These are phyloP conservation scores for Penicillium riverlandense DNA, from an alignment of 495 filamentous ascomycete genomes.

Conservation along the genomic window DNA sequence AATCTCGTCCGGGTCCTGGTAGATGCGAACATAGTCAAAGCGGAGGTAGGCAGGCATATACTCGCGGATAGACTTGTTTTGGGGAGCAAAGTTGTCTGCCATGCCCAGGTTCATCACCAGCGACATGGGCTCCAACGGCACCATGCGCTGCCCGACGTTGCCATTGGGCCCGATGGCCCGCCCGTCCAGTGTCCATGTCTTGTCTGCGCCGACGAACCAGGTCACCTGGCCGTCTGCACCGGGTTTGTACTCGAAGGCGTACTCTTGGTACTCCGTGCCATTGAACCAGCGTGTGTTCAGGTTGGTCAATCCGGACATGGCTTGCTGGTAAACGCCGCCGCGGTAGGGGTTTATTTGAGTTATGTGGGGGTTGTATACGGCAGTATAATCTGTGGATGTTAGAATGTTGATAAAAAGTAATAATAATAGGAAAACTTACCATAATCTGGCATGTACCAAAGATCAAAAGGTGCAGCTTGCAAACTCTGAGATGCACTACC, in stretches of 20 bases:
- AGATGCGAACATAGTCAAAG: conserved; percentile 70
- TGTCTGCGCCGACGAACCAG: conserved; percentile 61
- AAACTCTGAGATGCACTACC: conserved; percentile 65
- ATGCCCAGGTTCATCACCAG: conserved; percentile 70
- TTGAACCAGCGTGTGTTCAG: conserved; percentile 76
- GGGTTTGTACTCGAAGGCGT: conserved; percentile 66
- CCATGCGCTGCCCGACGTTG: conserved; percentile 62
- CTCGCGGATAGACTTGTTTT: conserved; percentile 47
- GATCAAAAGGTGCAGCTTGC: conserved; percentile 70
- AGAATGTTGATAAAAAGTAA: not conserved
- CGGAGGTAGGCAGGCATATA: conserved; percentile 63
- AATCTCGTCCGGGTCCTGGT: conserved; percentile 53
- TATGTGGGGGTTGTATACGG: conserved; percentile 52
- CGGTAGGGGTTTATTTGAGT: conserved; percentile 59
- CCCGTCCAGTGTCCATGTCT: conserved; percentile 61
- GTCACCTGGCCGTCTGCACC: conserved; percentile 53
- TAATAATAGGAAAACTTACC: conserved; percentile 23
- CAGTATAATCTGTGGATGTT: conserved; percentile 42
- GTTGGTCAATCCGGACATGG: conserved; percentile 62
- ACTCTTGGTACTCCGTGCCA: conserved; percentile 62
- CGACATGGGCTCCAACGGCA: conserved; percentile 65
- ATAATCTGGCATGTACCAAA: conserved; percentile 69
- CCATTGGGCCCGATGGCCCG: conserved; percentile 63
- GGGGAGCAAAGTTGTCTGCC: conserved; percentile 56
- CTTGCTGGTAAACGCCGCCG: conserved; percentile 67